Conservation (phyloP, 1,284 basidiomycete genomes). For the Pterula multifida region DNA sequence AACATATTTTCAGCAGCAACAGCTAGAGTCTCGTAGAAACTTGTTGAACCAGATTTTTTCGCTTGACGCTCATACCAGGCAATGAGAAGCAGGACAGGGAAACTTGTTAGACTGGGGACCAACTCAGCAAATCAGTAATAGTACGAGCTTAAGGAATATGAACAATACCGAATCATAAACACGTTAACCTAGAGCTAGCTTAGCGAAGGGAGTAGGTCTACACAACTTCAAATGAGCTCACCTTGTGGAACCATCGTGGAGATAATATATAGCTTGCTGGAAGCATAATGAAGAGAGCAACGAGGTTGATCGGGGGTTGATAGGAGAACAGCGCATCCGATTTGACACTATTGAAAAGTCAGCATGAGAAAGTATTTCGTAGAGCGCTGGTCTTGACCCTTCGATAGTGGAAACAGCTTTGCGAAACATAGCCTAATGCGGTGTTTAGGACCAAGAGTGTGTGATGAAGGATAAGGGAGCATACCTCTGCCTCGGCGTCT, state of each 20-base stretch:
- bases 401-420: constrained; percentile 85
- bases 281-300: constrained; percentile 74
- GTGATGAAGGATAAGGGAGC: constrained; percentile 6
- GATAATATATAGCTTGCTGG: constrained; percentile 71
- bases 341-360: constrained; percentile 46
- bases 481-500: constrained; percentile 83
- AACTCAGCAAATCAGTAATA: constrained; percentile 8
- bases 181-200: constrained; percentile 58
- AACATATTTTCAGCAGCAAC: constrained; percentile 55
- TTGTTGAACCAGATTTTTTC: constrained; percentile 45
- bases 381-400: constrained; percentile 36
- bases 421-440: constrained; percentile 74
- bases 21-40: constrained; percentile 61
- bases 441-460: constrained; percentile 1
- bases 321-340: constrained; percentile 89
- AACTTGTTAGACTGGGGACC: constrained; percentile 61
- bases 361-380: background rate
- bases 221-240: constrained; percentile 14
- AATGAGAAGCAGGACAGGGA: constrained; percentile 76
- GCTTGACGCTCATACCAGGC: constrained; percentile 78
- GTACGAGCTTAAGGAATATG: constrained; percentile 36
- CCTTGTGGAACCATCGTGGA: constrained; percentile 81
- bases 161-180: constrained; percentile 50
- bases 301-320: constrained; percentile 80
- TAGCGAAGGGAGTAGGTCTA: constrained; percentile 5